Base-by-base conservation (phyloP, 106 monocot species). In the Iris macrosiphon region DNA sequence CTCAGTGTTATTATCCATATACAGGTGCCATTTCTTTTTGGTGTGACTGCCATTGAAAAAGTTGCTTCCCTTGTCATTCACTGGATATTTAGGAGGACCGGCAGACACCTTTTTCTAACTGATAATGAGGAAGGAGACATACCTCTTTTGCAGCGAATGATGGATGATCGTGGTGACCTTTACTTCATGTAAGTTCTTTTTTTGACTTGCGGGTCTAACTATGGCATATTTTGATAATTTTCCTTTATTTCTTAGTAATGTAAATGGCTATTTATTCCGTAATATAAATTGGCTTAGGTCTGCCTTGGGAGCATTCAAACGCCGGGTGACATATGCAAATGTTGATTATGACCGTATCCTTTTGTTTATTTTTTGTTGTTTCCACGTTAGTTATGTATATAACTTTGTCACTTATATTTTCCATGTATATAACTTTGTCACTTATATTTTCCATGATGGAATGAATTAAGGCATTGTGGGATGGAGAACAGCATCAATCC, bases 11-110 rank as follows among this genome's bases (percentile, higher is more conserved):
- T n/a, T n/a, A n/a, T 37, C 16, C 2, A 21, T 79, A 6, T 46
- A 39, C 74, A 95, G 94, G 85, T 95, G 49, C 94, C 94, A 49
- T 88, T 95, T 74, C 85, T 95, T 57, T 85, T 89, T 69, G 94
- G 94, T 52, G 32, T 89, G 7, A 64, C 76, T 47, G 79, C 79
- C 37, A 45, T 95, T 30, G 94, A 95, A 58, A 89, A 76, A 30
- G 35, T 77, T 61, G 94, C 89, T 31, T 66, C 72, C 31, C 64
- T 22, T 63, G 70, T 95, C 26, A 85, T 95, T 72, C 94, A 88
- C 42, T 89, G 72, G 79, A 85, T 89, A 61, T 95, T 95, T 52
- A 74, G 84, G 52, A 84, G 81, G 74, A 95, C 94, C 25, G 94
- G 94, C 15, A 89, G 69, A 30, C 94, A 95, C 69, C 73, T 95